Conservation (phyloP, 257 asterid species). For the Capsicum baccatum region DNA sequence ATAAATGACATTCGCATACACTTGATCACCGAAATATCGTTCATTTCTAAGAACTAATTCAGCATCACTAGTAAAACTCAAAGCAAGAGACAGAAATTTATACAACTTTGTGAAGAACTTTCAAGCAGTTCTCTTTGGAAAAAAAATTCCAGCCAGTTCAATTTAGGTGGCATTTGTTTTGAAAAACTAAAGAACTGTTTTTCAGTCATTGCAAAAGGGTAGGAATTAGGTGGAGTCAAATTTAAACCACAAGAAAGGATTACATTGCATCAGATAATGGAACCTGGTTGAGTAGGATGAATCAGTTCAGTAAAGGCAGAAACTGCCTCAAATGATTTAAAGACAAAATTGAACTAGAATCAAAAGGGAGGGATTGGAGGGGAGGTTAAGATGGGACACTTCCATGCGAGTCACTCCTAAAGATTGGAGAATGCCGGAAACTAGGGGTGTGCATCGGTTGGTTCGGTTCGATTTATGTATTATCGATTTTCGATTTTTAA, state of each 20-base stretch:
- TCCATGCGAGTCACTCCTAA: conserved; percentile 21
- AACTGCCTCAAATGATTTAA: neutral
- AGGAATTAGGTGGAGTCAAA: neutral
- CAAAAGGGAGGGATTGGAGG: conserved; percentile 2
- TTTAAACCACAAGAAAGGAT: neutral
- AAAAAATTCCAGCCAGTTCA: neutral
- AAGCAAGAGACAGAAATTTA: neutral
- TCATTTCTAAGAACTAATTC: conserved; percentile 12
- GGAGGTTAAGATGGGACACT: neutral
- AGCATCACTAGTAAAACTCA: conserved; percentile 8
- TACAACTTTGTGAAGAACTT: neutral
- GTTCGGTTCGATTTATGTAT: too few species aligned
- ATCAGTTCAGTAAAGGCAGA: neutral
- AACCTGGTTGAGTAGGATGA: neutral
- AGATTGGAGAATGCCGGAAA: neutral
- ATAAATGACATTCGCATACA: neutral
- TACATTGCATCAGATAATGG: neutral
- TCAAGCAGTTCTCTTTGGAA: neutral
- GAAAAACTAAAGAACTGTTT: neutral
- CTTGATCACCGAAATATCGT: conserved; percentile 1
- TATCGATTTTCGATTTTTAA: too few species aligned
- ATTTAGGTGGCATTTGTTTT: conserved; percentile 22
- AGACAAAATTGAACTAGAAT: neutral
- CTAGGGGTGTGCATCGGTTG: too few species aligned
- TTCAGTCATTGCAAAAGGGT: neutral